These are phyloP conservation scores for Porodaedalea pini DNA, from an alignment of 1,284 basidiomycete species.

Conservation along the genomic window DNA sequence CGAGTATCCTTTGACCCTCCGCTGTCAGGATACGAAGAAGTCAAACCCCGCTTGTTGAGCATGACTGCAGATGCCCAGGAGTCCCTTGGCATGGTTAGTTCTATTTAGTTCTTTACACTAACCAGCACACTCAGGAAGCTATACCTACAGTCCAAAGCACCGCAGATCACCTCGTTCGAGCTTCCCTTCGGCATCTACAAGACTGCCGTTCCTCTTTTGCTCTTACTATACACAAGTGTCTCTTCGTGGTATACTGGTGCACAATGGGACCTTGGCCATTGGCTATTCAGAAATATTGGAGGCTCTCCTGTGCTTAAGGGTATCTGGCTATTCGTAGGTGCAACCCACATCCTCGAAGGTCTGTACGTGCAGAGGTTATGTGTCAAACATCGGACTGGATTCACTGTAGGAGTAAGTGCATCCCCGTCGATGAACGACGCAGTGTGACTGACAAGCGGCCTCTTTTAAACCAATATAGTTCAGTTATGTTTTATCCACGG, in stretches of 20 bases:
- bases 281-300: conserved; percentile 9
- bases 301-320: conserved; percentile 26
- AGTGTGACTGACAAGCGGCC: background rate
- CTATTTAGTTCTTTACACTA: background rate
- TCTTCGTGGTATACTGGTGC: conserved; percentile 32
- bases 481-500: conserved; percentile 47
- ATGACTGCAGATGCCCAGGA: conserved; percentile 76
- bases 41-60: conserved; percentile 68
- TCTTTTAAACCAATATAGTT: conserved; percentile 34
- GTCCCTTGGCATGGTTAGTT: conserved; percentile 68
- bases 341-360: conserved; percentile 47
- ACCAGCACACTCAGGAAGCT: background rate
- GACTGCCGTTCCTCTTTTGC: conserved; percentile 26
- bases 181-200: conserved; percentile 34
- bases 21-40: conserved; percentile 68
- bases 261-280: conserved; percentile 18
- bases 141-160: conserved; percentile 50
- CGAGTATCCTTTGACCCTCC: conserved; percentile 64
- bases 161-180: conserved; percentile 55
- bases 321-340: conserved; percentile 32
- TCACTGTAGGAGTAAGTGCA: conserved; percentile 50
- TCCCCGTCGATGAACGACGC: too few species aligned
- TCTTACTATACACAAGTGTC: conserved; percentile 41
- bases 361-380: conserved; percentile 54
- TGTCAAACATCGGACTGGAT: conserved; percentile 51